Evolutionary conservation across 2,329 filamentous ascomycete species (phyloP).

Genomic region (Hypoxylon sp.): DNA sequence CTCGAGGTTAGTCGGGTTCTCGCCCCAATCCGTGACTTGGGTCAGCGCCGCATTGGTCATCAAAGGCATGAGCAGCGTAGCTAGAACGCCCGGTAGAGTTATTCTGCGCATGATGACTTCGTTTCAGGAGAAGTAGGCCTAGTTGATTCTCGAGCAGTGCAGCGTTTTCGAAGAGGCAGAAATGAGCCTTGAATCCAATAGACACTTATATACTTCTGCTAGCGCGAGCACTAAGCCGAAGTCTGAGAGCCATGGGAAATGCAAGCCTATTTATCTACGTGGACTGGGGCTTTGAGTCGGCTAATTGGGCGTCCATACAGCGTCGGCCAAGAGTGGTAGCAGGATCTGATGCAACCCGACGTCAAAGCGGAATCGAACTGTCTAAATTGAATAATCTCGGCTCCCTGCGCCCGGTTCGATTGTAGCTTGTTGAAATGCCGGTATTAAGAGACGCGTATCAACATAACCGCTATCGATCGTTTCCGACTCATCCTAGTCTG

Average conservation of each 20-base stretch:
- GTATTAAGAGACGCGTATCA: constrained; percentile 12
- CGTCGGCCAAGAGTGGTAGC: constrained; percentile 19
- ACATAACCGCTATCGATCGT: not conserved
- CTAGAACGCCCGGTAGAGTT: constrained; percentile 10
- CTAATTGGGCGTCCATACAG: constrained; percentile 32
- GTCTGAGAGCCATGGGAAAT: constrained; percentile 1
- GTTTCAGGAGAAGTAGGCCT: not conserved
- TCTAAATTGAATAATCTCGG: constrained; percentile 30
- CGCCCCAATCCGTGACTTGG: constrained; percentile 34
- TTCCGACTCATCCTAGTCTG: not conserved
- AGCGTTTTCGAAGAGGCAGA: not conserved
- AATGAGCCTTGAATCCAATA: not conserved
- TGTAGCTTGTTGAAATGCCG: constrained; percentile 13
- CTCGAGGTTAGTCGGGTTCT: constrained; percentile 42
- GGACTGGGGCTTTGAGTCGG: constrained; percentile 19
- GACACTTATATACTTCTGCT: constrained; percentile 8
- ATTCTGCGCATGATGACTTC: constrained; percentile 24
- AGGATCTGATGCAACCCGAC: constrained; percentile 29
- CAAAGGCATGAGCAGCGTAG: constrained; percentile 20
- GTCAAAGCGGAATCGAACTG: constrained; percentile 6
- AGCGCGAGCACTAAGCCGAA: constrained; percentile 6
- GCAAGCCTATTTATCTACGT: constrained; percentile 15
- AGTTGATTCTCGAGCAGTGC: not conserved
- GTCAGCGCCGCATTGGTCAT: constrained; percentile 37
- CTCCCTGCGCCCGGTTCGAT: constrained; percentile 19